Conservation (phyloP, 2,329 filamentous ascomycete genomes). For the Phaeophleospora eucalypticola region DNA sequence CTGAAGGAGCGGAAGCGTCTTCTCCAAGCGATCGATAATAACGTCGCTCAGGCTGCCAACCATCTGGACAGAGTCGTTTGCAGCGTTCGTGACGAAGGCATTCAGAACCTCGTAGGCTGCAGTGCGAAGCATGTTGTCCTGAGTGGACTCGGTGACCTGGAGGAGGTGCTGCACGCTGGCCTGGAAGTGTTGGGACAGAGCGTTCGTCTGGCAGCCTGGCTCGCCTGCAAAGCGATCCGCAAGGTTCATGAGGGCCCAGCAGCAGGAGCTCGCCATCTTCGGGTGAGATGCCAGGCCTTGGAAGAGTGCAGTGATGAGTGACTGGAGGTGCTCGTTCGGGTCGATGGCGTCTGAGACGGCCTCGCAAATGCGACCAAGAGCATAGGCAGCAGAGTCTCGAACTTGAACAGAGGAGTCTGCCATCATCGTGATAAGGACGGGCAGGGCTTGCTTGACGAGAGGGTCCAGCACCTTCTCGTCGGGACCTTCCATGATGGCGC, state of each 20-base stretch:
- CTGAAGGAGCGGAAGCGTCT: slow-evolving; percentile 80
- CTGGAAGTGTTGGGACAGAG: slow-evolving; percentile 88
- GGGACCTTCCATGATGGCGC: slow-evolving; percentile 97
- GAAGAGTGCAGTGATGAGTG: slow-evolving; percentile 84
- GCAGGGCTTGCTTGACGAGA: slow-evolving; percentile 90
- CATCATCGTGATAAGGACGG: slow-evolving; percentile 88
- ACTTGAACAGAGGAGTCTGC: slow-evolving; percentile 85
- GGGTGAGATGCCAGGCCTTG: slow-evolving; percentile 82
- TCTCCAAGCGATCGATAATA: slow-evolving; percentile 84
- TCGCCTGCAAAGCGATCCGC: slow-evolving; percentile 93
- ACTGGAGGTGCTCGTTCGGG: slow-evolving; percentile 72
- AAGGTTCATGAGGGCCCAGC: slow-evolving; percentile 98
- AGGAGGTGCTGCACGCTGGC: slow-evolving; percentile 83
- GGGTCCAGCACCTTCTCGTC: slow-evolving; percentile 89
- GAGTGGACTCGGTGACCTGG: slow-evolving; percentile 78
- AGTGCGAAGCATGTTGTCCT: slow-evolving; percentile 84
- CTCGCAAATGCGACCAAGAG: slow-evolving; percentile 92
- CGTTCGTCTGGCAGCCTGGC: slow-evolving; percentile 70
- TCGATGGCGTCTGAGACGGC: slow-evolving; percentile 89
- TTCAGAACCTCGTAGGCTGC: slow-evolving; percentile 97
- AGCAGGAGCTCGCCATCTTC: slow-evolving; percentile 97
- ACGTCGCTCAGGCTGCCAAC: slow-evolving; percentile 82
- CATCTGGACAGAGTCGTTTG: slow-evolving; percentile 74
- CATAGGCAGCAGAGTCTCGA: slow-evolving; percentile 92
- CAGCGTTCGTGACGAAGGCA: slow-evolving; percentile 86